Base-by-base conservation (phyloP, 176 grass and related monocot genomes). In the Eragrostis nindensis region DNA sequence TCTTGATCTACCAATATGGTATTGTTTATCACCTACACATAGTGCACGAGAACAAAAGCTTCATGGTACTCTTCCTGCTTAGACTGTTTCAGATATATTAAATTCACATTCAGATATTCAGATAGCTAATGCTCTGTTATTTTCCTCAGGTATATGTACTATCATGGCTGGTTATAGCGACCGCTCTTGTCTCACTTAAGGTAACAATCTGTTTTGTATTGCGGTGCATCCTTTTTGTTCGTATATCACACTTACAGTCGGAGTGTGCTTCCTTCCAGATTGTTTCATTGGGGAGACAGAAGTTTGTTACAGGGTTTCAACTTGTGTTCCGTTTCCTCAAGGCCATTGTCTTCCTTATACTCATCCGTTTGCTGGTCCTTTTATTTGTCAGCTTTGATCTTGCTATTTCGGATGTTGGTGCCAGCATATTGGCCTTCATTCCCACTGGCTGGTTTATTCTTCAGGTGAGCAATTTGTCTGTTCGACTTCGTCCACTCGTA, bases 381-480 rank as follows among this genome's bases (percentile, higher is more conserved):
- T 38, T 90, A 54, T 84, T 90, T 56, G 74, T 86, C 64, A 75
- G 7, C 29, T 83, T 83, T 66, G 79, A 80, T 75, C 89, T 90
- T 1, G 7, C 80, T 70, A 30, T 87, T 38, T 53, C 36, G 4
- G 84, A 90, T 17, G 45, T 87, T 74, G 88, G 85, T 1, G 85
- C 85, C 62, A 87, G 91, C 69, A 70, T 93, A 68, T 78, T 90
- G 66, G 87, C 87, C 46, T 93, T 93, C 85, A 90, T 93, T 46
- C 91, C 91, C 30, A 90, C 87, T 68, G 91, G 87, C 30, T 93
- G 91, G 91, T 89, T 89, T 78, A 87, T 93, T 62, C 85, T 93
- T 38, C 82, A 82, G 91, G 91, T 93, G 63, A 87, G 81, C 21
- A 15, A 62, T 81, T 76, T 26, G 5, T 76, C 6, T 59, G 17